Conservation (phyloP, 495 filamentous ascomycete species). For the Astrothelium subdiscretum region DNA sequence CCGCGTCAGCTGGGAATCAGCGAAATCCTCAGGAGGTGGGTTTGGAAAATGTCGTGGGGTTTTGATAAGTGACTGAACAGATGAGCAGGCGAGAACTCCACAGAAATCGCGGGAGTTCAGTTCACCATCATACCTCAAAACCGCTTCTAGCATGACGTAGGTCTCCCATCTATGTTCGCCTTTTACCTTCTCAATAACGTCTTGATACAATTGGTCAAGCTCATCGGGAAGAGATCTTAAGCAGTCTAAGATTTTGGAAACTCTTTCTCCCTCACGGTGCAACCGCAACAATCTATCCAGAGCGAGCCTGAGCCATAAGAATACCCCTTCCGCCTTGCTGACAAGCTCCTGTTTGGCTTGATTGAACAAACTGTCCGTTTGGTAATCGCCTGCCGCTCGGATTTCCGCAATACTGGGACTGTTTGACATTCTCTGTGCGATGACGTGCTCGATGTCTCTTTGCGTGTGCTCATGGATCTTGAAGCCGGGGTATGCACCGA, state of each 20-base stretch:
- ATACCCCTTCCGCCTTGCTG: background rate
- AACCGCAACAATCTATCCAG: background rate
- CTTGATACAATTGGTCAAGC: background rate
- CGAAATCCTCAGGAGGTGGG: too few relatives aligned
- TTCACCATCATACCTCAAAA: too few relatives aligned
- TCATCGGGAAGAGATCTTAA: background rate
- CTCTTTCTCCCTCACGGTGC: background rate
- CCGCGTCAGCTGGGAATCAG: too few relatives aligned
- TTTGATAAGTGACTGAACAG: too few relatives aligned
- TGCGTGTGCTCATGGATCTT: background rate
- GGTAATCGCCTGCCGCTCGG: too few relatives aligned
- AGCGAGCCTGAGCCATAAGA: background rate
- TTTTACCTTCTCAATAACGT: background rate
- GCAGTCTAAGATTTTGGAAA: background rate
- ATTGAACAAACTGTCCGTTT: too few relatives aligned
- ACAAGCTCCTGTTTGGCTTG: background rate
- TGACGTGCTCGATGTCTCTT: background rate
- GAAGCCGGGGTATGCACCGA: background rate
- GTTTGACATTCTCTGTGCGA: background rate
- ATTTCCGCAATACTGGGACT: background rate
- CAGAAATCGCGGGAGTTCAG: too few relatives aligned
- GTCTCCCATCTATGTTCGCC: background rate
- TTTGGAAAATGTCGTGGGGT: too few relatives aligned
- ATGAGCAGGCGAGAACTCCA: too few relatives aligned
- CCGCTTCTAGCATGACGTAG: background rate